Conservation (phyloP, 345 rosid genomes). For the Syzygium aqueum region DNA sequence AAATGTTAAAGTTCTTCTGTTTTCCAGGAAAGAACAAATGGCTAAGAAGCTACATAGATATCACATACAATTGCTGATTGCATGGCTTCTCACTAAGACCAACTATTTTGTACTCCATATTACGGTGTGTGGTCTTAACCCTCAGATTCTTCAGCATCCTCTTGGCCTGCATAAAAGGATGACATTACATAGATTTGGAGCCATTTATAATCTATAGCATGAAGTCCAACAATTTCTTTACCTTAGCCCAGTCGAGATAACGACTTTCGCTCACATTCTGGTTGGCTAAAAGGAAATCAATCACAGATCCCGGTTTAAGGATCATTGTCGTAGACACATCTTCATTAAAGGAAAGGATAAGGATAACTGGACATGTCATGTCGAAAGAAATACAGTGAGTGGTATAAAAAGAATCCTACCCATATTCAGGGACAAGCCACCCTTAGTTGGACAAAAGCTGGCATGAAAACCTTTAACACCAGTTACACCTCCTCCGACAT, state of each 20-base stretch:
- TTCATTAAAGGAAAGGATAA: slow-evolving; percentile 8
- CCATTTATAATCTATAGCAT: not conserved
- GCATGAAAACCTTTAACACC: slow-evolving; percentile 80
- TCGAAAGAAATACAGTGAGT: not conserved
- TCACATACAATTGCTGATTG: slow-evolving; percentile 62
- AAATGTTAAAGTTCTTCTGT: slow-evolving; percentile 9
- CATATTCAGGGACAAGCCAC: slow-evolving; percentile 76
- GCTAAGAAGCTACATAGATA: not conserved
- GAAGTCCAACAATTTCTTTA: slow-evolving; percentile 3
- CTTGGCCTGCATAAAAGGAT: slow-evolving; percentile 40
- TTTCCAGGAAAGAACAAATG: not conserved
- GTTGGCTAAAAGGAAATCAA: slow-evolving; percentile 48
- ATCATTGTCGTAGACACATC: slow-evolving; percentile 76
- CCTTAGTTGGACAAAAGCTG: slow-evolving; percentile 77
- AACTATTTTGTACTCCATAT: slow-evolving; percentile 59
- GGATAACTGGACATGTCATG: slow-evolving; percentile 18
- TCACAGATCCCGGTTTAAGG: slow-evolving; percentile 68
- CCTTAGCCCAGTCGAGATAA: slow-evolving; percentile 63
- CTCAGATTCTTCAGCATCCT: slow-evolving; percentile 69
- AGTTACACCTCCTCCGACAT: slow-evolving; percentile 61
- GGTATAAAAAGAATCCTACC: slow-evolving; percentile 29
- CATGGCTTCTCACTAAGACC: slow-evolving; percentile 80
- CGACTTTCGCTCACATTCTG: slow-evolving; percentile 49
- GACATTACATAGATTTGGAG: not conserved
- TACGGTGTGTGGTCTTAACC: slow-evolving; percentile 47